Evolutionary conservation across 2,329 filamentous ascomycete species (phyloP).

Genomic region (Drechslerella coelobrocha): DNA sequence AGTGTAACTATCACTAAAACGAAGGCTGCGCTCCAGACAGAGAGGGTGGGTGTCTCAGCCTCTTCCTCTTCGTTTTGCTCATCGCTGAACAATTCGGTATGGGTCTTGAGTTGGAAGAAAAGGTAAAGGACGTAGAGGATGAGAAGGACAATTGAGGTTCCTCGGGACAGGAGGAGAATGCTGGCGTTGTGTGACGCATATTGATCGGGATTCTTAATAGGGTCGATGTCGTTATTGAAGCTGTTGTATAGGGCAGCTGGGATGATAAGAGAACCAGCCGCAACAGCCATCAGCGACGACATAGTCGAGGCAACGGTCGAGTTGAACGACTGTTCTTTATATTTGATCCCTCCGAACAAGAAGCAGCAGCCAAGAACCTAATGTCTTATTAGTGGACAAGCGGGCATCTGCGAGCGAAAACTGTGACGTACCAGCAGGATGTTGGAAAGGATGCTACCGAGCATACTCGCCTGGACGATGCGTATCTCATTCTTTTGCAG

Average conservation of each 20-base stretch:
- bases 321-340: conserved; percentile 76
- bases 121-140: conserved; percentile 78
- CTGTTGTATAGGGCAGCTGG: conserved; percentile 64
- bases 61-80: conserved; percentile 53
- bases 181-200: conserved; percentile 30
- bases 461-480: conserved; percentile 97
- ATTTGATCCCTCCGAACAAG: conserved; percentile 73
- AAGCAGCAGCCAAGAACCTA: conserved; percentile 77
- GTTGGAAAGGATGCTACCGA: conserved; percentile 93
- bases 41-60: conserved; percentile 38
- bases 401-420: conserved; percentile 11
- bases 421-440: conserved; percentile 70
- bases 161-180: conserved; percentile 68
- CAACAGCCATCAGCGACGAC: conserved; percentile 67
- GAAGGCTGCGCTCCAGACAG: conserved; percentile 61
- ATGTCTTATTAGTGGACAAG: neutral
- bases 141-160: conserved; percentile 77
- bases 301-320: conserved; percentile 79
- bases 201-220: conserved; percentile 39
- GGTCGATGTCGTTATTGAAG: conserved; percentile 51
- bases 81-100: conserved; percentile 73
- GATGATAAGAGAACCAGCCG: conserved; percentile 76
- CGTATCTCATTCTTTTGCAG: conserved; percentile 84
- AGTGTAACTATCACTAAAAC: conserved; percentile 74
- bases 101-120: conserved; percentile 77